A percentile compares a stretch with the other conserved stretches of the same genome.
Conservation (phyloP, 2,329 filamentous ascomycete genomes). For the Bisporella sp. region DNA sequence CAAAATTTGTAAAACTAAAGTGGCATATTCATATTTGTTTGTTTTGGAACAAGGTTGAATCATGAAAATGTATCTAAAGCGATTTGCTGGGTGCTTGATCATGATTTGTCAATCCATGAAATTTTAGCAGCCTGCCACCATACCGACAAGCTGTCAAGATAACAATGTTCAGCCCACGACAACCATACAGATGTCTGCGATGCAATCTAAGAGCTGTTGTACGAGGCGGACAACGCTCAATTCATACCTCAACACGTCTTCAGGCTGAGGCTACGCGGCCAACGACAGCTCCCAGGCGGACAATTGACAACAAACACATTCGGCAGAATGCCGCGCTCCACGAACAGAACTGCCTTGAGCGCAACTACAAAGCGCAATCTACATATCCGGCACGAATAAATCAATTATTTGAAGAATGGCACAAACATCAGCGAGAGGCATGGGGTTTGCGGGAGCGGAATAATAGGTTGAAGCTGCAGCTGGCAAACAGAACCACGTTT, state of each 20-base stretch:
- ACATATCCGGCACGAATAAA: constrained; percentile 49
- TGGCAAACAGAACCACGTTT: constrained; percentile 43
- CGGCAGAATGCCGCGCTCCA: constrained; percentile 77
- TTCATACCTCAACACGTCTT: constrained; percentile 14
- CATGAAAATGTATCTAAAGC: too few species aligned
- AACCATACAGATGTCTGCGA: constrained; percentile 18
- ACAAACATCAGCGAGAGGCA: constrained; percentile 51
- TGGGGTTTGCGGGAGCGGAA: constrained; percentile 57
- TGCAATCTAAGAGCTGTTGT: constrained; percentile 13
- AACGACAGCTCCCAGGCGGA: constrained; percentile 69
- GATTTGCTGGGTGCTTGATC: too few species aligned
- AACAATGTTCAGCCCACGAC: constrained; percentile 16
- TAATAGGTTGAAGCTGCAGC: constrained; percentile 54
- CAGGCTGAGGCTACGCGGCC: constrained; percentile 32
- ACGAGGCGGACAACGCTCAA: constrained; percentile 9
- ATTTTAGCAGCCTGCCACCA: too few species aligned
- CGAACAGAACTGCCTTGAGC: constrained; percentile 72
- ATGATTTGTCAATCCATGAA: too few species aligned
- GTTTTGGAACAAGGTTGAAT: too few species aligned
- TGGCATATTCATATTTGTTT: too few species aligned
- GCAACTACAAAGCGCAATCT: constrained; percentile 66
- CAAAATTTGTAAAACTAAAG: too few species aligned
- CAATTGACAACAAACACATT: constrained; percentile 82
- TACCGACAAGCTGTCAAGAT: not conserved
- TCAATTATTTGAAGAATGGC: constrained; percentile 49